Conservation (phyloP, 2,329 filamentous ascomycete genomes). For the Kalmusia sp. region DNA sequence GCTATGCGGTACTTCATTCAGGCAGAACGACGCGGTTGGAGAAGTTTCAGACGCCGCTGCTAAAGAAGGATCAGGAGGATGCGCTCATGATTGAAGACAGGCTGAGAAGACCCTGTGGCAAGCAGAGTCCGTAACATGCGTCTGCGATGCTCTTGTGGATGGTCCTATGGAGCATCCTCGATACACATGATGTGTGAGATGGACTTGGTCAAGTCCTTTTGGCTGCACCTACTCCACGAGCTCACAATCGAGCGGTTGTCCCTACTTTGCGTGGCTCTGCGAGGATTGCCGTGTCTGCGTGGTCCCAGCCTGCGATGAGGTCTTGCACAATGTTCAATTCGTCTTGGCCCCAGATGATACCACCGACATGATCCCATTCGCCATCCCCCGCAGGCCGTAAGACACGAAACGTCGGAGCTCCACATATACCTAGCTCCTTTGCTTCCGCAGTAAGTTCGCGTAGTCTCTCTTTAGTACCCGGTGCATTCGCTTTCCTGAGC, state of each 20-base stretch:
- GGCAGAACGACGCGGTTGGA: neutral
- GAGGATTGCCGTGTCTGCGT: slow-evolving; percentile 8
- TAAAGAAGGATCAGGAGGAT: neutral
- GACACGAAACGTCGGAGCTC: slow-evolving; percentile 43
- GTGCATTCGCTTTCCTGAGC: slow-evolving; percentile 31
- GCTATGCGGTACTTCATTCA: slow-evolving; percentile 1
- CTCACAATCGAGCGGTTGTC: neutral
- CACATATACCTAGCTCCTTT: slow-evolving; percentile 38
- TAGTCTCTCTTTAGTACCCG: slow-evolving; percentile 31
- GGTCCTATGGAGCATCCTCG: no score
- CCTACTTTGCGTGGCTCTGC: slow-evolving; percentile 1
- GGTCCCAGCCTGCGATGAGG: slow-evolving; percentile 41
- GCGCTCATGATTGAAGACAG: neutral
- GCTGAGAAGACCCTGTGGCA: neutral
- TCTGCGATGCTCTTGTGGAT: no score
- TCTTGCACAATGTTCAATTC: slow-evolving; percentile 43
- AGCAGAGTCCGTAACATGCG: neutral
- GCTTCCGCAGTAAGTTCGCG: slow-evolving; percentile 40
- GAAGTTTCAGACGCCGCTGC: neutral
- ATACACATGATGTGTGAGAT: neutral
- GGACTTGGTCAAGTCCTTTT: neutral
- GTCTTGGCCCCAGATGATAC: slow-evolving; percentile 44
- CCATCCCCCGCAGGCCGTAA: slow-evolving; percentile 18
- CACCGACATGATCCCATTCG: slow-evolving; percentile 26
- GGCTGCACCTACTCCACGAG: neutral